A percentile compares a stretch with the other conserved stretches of the same genome.
phyloP scores from a whole-genome alignment of 1,139 yeast species.

The Geotrichum cucujoidarum region DNA sequence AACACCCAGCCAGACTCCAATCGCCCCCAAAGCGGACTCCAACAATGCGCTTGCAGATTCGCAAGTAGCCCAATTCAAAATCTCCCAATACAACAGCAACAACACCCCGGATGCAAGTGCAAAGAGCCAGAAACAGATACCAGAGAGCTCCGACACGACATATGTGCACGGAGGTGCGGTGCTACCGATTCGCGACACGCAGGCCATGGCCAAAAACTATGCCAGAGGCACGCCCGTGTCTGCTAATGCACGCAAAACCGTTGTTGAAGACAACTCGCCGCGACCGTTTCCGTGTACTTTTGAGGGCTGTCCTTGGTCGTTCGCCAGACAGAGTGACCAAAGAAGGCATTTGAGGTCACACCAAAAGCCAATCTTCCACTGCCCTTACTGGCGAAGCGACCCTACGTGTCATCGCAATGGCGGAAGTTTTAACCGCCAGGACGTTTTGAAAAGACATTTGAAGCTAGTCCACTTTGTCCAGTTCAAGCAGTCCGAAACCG shows the following conservation, averaged over 20 bases:
- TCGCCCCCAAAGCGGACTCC: neutral
- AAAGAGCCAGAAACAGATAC: neutral
- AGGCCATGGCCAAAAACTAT: neutral
- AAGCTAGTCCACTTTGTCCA: slow-evolving; percentile 59
- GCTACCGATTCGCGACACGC: neutral
- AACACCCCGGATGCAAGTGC: neutral
- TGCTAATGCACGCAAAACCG: slow-evolving; percentile 3
- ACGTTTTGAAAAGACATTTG: slow-evolving; percentile 65
- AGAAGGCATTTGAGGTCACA: slow-evolving; percentile 63
- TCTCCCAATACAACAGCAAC: neutral
- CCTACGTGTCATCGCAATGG: slow-evolving; percentile 69
- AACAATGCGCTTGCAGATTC: neutral
- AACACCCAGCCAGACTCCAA: neutral
- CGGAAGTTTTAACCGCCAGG: slow-evolving; percentile 65
- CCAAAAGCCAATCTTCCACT: slow-evolving; percentile 56
- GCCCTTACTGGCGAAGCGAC: slow-evolving; percentile 66
- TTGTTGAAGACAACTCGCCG: slow-evolving; percentile 3
- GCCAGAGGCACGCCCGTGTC: slow-evolving; percentile 6
- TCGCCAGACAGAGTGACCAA: slow-evolving; percentile 60
- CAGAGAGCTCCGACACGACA: neutral
- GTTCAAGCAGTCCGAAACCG: slow-evolving; percentile 46
- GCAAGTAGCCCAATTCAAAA: slow-evolving; percentile 1
- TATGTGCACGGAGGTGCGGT: slow-evolving; percentile 3
- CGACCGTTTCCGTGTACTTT: slow-evolving; percentile 50
- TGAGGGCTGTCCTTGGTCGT: slow-evolving; percentile 61